Percentiles rank a stretch among this genome's conserved stretches.
Evolutionary conservation across 192 early-diverging fungal species (phyloP).

Genomic region (Umbelopsis isabellina): DNA sequence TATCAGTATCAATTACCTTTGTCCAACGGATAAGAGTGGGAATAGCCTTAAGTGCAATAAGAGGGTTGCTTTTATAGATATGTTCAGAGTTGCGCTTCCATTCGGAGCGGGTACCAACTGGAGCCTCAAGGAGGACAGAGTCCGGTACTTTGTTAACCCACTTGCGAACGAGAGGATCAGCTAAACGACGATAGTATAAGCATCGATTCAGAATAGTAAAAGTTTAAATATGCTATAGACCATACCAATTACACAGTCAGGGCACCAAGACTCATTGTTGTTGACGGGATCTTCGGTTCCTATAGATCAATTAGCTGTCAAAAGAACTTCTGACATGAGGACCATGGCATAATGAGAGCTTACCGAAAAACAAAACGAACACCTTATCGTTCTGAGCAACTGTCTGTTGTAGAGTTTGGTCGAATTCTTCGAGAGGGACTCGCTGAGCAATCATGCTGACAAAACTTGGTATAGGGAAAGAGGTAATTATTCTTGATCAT

Average conservation of each 20-base stretch:
- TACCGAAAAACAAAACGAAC: constrained; percentile 50
- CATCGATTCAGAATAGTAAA: background rate
- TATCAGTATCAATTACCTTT: constrained; percentile 21
- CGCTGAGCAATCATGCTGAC: constrained; percentile 39
- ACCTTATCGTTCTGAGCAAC: constrained; percentile 27
- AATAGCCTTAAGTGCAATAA: constrained; percentile 37
- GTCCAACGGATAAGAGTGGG: constrained; percentile 49
- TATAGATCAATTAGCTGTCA: background rate
- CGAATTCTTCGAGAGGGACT: constrained; percentile 39
- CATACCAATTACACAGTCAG: constrained; percentile 52
- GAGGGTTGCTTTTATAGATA: constrained; percentile 38
- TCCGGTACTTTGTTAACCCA: constrained; percentile 31
- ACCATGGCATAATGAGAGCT: background rate
- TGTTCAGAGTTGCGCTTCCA: constrained; percentile 42
- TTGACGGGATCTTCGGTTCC: constrained; percentile 39
- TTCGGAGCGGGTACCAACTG: constrained; percentile 38
- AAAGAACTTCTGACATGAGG: background rate
- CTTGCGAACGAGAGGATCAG: constrained; percentile 49
- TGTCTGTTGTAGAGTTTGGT: constrained; percentile 29
- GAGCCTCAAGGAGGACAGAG: constrained; percentile 43
- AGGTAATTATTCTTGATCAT: no score
- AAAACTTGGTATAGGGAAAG: no score
- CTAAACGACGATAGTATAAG: constrained; percentile 4
- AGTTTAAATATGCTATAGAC: background rate
- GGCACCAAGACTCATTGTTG: constrained; percentile 54